Evolutionary conservation across 805 yeast species (phyloP), one percentile per base, ranked within the genome.

Genomic region (Hanseniaspora opuntiae): DNA sequence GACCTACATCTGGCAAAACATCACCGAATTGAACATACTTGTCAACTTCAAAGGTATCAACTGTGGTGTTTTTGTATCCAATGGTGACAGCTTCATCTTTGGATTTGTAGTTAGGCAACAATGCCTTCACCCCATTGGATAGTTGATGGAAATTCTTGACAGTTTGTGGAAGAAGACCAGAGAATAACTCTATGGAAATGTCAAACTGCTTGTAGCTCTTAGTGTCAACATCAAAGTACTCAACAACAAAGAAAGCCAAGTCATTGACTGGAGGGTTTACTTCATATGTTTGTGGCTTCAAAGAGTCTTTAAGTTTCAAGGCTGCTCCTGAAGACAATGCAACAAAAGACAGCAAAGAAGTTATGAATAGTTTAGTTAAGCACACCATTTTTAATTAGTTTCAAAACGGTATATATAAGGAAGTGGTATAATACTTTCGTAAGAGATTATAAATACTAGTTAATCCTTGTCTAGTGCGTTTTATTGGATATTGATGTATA

Each of bases 21-120:
- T 86, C 90, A 57, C 96, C 96, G 55, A 95, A 95, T 70, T 86
- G 95, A 60, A 88, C 75, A 83, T 86, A 80, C 65, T 84, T 85
- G 54, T 75, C 74, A 44, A 78, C 73, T 57, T 84, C 81, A 49
- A 87, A 79, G 56, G 89, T 75, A 68, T 84, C 93, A 75, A 87
- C 84, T 19, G 72, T 67, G 5, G 86, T 76, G 57, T 74, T 75
- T 60, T 73, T 70, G 71, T 82, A 86, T 3, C 76, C 70, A 17
- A 64, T 53, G 6, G 58, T 61, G 32, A 59, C 52, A 4, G 60
- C 57, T 24, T 62, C 59, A 3, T 60, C 59, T 35, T 69, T 59
- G 3, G 52, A 55, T n/a, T 54, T 41, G 19, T 56, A 55, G 38
- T 58, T 60, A 37, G 71, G 66, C 22, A 62, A 48, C 38, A 58